These are phyloP conservation scores for Mercurialis annua DNA, from an alignment of 345 rosid species.

Conservation along the genomic window DNA sequence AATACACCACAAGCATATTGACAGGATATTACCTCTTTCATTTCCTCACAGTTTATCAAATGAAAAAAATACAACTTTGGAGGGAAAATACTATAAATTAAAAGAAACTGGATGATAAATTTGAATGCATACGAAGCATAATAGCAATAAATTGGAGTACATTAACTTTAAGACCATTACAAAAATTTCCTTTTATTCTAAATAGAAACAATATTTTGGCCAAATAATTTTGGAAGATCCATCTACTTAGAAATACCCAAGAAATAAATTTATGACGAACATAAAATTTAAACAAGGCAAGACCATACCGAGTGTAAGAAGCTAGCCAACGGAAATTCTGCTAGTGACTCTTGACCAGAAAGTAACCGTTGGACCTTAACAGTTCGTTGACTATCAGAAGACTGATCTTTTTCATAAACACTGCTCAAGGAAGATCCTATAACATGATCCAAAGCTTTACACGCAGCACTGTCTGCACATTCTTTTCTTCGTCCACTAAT, in stretches of 20 bases:
- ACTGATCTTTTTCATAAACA: conserved; percentile 37
- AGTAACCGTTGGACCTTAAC: conserved; percentile 43
- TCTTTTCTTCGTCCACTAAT: conserved; percentile 68
- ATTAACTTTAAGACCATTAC: neutral
- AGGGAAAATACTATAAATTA: neutral
- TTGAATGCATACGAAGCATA: neutral
- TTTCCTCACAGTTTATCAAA: conserved; percentile 1
- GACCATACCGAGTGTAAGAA: conserved; percentile 67
- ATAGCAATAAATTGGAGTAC: neutral
- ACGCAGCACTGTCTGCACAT: conserved; percentile 64
- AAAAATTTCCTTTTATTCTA: neutral
- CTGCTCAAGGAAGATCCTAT: conserved; percentile 43
- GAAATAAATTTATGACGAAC: neutral
- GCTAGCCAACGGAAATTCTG: conserved; percentile 90
- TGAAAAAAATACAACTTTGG: neutral
- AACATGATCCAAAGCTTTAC: conserved; percentile 59
- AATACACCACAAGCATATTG: neutral
- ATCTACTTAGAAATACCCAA: conserved; percentile 5
- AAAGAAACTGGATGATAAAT: neutral
- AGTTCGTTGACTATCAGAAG: conserved; percentile 34
- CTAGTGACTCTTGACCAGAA: conserved; percentile 72
- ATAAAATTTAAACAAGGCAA: conserved; percentile 9
- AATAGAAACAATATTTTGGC: neutral
- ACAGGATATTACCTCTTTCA: neutral
- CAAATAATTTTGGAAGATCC: conserved; percentile 6